phyloP scores from a whole-genome alignment of 1,139 yeast species.

The Pichia sp. region DNA sequence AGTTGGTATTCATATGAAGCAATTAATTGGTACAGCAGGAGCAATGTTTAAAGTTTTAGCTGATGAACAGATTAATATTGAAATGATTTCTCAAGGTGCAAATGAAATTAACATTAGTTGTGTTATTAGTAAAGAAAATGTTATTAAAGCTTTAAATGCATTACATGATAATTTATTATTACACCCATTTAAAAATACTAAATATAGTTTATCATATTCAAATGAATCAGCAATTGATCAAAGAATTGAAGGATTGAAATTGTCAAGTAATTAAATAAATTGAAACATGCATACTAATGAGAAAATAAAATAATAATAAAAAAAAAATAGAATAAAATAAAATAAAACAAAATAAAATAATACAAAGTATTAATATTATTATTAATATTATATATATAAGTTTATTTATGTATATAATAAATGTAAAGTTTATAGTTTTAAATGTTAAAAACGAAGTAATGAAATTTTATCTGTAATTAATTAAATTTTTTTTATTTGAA shows the following conservation, averaged over 20 bases:
- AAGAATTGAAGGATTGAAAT: conserved; percentile 30
- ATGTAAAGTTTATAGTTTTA: too few species aligned
- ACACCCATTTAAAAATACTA: conserved; percentile 33
- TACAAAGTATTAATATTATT: too few species aligned
- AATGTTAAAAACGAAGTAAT: too few species aligned
- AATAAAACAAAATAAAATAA: too few species aligned
- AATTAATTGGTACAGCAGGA: conserved; percentile 94
- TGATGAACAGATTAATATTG: conserved; percentile 86
- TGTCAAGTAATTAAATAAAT: conserved; percentile 18
- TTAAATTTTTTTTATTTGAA: too few species aligned
- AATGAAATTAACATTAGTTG: conserved; percentile 96
- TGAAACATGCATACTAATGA: neutral
- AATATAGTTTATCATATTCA: conserved; percentile 8
- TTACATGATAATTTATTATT: conserved; percentile 76
- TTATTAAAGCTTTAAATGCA: conserved; percentile 78
- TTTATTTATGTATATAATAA: too few species aligned
- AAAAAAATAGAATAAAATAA: too few species aligned
- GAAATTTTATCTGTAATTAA: too few species aligned
- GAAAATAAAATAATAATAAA: too few species aligned
- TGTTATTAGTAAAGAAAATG: conserved; percentile 78
- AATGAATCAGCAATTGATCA: conserved; percentile 25
- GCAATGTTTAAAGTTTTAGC: conserved; percentile 94
- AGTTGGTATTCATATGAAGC: conserved; percentile 97
- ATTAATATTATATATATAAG: too few species aligned
- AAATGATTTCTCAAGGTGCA: conserved; percentile 98